A percentile compares a stretch with the other conserved stretches of the same genome.
phyloP scores from a whole-genome alignment of 495 filamentous ascomycete species.

The Elaphomyces granulatus region DNA sequence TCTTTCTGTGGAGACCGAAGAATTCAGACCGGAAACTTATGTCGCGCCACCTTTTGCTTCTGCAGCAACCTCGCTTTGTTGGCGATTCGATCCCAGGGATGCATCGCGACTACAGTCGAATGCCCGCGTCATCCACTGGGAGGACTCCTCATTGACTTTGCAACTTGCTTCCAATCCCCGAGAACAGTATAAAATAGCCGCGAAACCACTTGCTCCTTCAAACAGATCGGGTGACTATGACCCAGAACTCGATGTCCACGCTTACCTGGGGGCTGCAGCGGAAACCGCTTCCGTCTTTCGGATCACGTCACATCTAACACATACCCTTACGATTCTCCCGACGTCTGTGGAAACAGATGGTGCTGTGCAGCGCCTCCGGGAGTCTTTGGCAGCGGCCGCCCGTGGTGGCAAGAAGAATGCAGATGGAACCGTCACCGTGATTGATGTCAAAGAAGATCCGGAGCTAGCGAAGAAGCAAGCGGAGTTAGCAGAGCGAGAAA shows the following conservation, averaged over 20 bases:
- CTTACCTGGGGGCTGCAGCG: constrained; percentile 65
- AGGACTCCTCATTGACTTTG: constrained; percentile 71
- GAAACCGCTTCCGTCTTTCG: constrained; percentile 54
- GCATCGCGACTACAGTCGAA: constrained; percentile 53
- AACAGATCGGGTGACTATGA: constrained; percentile 47
- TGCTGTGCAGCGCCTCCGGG: constrained; percentile 60
- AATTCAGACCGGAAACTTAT: constrained; percentile 62
- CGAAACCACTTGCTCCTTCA: constrained; percentile 60
- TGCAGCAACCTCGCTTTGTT: constrained; percentile 53
- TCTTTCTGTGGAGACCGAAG: constrained; percentile 57
- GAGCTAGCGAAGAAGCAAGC: constrained; percentile 65
- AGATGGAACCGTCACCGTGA: constrained; percentile 39
- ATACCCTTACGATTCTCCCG: constrained; percentile 57
- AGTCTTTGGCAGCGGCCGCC: constrained; percentile 47
- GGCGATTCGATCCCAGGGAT: constrained; percentile 52
- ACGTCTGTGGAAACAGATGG: constrained; percentile 58
- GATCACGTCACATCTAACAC: constrained; percentile 66
- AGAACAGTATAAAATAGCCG: constrained; percentile 65
- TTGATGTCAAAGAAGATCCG: constrained; percentile 57
- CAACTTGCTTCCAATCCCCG: constrained; percentile 55
- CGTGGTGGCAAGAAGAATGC: constrained; percentile 42
- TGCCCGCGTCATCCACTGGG: constrained; percentile 64
- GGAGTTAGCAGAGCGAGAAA: constrained; percentile 59
- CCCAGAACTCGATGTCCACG: constrained; percentile 59
- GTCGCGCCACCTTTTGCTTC: constrained; percentile 50